Base-by-base conservation (phyloP, 2,329 filamentous ascomycete species). In the Paraphaeosphaeria sporulosa region DNA sequence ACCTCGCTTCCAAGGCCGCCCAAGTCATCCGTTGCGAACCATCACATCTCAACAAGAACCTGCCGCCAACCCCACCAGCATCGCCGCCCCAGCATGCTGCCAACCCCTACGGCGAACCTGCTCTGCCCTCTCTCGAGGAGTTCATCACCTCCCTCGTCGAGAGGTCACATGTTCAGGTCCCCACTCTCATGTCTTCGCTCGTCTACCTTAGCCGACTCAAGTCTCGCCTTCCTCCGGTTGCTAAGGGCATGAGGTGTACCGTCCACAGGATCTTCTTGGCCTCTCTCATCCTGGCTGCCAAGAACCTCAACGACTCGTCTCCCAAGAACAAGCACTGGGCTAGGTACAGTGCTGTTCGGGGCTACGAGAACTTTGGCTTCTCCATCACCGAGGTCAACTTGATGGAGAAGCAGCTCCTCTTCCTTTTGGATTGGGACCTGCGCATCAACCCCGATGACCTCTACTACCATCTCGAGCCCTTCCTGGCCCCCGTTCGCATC, bases 301-400 rank as follows among this genome's bases (percentile, higher is more conserved):
- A 99, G 89, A 97, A 97, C 79, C 87, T 98, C 70, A 98, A 99
- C 79, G 95, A 98, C 84, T 97, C 93, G 63, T 97, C 93, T 13
- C 95, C 95, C 64, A 98, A 98, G 89, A 99, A 99, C 87, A 98
- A 98, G 89, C 95, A 99, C 85, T 99, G 95, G 95, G 94, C 95
- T 66, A 90, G 89, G 72, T 99, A 98, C 84, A 96, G 91, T 61
- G 83, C 89, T 71, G 89, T 97, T 69, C 85, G 85, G 64, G 87
- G 86, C 56, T 90, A 84, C 77, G 88, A 89, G 12, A 87, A 84
- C 73, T 99, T 98, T 74, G 92, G 93, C 70, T 98, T 99, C 85
- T 94, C 89, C 72, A 86, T 94, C 68, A 95, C 92, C 38, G 95
- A 99, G 82, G 95, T 99, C 72, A 99, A 99, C 83, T 86, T 98